phyloP scores from a whole-genome alignment of 331 rosid species.

The Malus hybrid region DNA sequence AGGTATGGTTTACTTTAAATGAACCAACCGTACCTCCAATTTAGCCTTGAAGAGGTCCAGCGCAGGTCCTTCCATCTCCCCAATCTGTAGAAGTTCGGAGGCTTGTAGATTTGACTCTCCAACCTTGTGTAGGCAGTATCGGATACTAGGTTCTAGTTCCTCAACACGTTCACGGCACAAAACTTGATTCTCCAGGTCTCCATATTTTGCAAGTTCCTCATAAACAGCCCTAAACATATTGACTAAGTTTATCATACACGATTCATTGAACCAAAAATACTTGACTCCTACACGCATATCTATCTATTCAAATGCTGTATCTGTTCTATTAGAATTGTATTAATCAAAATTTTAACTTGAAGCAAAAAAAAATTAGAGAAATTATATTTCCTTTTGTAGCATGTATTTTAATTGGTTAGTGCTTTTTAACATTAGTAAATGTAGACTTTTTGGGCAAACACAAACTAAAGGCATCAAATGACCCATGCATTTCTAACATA shows the following conservation, averaged over 20 bases:
- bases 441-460: neutral
- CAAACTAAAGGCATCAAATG: neutral
- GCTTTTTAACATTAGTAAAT: neutral
- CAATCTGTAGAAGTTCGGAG: conserved; percentile 84
- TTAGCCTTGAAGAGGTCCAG: conserved; percentile 93
- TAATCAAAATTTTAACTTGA: neutral
- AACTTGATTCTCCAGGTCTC: conserved; percentile 88
- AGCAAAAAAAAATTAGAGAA: neutral
- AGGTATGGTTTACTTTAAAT: neutral
- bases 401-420: neutral
- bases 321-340: neutral
- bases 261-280: neutral
- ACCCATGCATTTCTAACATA: neutral
- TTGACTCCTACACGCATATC: neutral
- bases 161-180: conserved; percentile 96
- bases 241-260: neutral
- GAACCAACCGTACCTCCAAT: conserved; percentile 65
- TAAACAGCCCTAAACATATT: conserved; percentile 69
- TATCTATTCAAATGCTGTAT: neutral
- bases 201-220: conserved; percentile 93
- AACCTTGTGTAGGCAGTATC: conserved; percentile 91
- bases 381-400: neutral
- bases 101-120: conserved; percentile 89
- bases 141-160: conserved; percentile 95
- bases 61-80: conserved; percentile 99